A percentile compares a stretch with the other conserved stretches of the same genome.
Evolutionary conservation across 495 filamentous ascomycete genomes (phyloP).

Genomic region (Daldinia decipiens): DNA sequence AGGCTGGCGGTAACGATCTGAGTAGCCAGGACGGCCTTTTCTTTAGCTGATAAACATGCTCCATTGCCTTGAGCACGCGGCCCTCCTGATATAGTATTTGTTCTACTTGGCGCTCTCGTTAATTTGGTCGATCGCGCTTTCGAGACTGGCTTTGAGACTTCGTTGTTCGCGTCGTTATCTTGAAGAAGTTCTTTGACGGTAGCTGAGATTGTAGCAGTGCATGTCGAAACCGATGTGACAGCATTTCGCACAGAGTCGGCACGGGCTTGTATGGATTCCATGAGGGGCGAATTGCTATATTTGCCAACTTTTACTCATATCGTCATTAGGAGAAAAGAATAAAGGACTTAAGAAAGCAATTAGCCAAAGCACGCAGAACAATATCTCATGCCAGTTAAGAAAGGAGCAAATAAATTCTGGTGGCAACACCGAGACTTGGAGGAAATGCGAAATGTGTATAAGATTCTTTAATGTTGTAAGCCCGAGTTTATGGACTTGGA

Average conservation of each 20-base stretch:
- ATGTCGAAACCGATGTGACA: constrained; percentile 62
- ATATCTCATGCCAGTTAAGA: constrained; percentile 13
- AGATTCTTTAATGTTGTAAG: constrained; percentile 8
- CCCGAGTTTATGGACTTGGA: neutral
- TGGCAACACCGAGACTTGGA: constrained; percentile 30
- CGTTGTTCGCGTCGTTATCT: constrained; percentile 45
- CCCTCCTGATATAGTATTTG: constrained; percentile 36
- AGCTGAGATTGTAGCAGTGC: constrained; percentile 59
- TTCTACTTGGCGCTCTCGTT: constrained; percentile 32
- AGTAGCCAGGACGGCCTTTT: constrained; percentile 78
- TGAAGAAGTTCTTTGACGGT: constrained; percentile 63
- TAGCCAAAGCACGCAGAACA: constrained; percentile 3
- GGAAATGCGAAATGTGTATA: constrained; percentile 31
- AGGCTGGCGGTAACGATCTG: constrained; percentile 81
- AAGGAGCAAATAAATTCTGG: constrained; percentile 38
- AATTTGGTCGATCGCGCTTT: constrained; percentile 54
- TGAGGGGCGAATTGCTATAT: constrained; percentile 44
- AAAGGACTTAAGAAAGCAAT: constrained; percentile 10
- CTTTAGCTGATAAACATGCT: constrained; percentile 62
- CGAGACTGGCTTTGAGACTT: constrained; percentile 45
- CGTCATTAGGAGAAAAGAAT: constrained; percentile 32
- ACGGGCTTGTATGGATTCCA: constrained; percentile 56
- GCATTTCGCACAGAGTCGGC: constrained; percentile 64
- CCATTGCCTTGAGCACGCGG: constrained; percentile 41
- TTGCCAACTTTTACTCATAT: constrained; percentile 41